Conservation (phyloP, 179 eudicot genomes). For the Silene coronaria region DNA sequence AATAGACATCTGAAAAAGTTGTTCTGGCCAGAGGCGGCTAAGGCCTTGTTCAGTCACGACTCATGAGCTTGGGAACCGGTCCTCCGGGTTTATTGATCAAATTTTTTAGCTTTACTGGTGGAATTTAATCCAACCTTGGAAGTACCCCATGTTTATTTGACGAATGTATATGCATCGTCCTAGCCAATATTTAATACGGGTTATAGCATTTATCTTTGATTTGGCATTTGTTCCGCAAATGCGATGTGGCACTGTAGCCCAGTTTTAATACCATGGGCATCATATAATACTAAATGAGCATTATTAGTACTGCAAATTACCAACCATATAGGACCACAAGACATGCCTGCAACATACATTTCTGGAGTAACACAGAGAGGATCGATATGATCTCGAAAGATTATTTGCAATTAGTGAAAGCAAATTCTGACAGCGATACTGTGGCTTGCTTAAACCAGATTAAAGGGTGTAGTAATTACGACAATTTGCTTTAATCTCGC, state of each 20-base stretch:
- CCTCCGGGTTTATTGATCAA: too few relatives aligned
- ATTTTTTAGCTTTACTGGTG: too few relatives aligned
- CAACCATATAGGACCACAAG: conserved; percentile 10
- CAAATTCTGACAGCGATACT: conserved; percentile 21
- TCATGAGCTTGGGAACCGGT: too few relatives aligned
- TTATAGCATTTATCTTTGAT: background rate
- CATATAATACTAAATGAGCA: background rate
- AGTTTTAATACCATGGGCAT: background rate
- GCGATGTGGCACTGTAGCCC: background rate
- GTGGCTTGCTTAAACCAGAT: conserved; percentile 8
- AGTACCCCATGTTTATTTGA: too few relatives aligned
- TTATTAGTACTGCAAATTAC: background rate
- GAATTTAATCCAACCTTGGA: too few relatives aligned
- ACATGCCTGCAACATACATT: background rate
- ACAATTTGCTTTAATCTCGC: background rate
- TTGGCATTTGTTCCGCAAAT: background rate
- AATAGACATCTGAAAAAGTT: too few relatives aligned
- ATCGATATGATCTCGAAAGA: conserved; percentile 15
- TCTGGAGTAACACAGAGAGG: background rate
- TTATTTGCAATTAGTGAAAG: conserved; percentile 7
- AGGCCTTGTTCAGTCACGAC: too few relatives aligned
- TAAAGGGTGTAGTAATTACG: conserved; percentile 1
- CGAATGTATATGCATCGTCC: too few relatives aligned
- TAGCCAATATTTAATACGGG: background rate
- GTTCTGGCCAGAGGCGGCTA: too few relatives aligned